Conservation (phyloP, 441 rosid genomes). For the Arabidopsis lyrata region DNA sequence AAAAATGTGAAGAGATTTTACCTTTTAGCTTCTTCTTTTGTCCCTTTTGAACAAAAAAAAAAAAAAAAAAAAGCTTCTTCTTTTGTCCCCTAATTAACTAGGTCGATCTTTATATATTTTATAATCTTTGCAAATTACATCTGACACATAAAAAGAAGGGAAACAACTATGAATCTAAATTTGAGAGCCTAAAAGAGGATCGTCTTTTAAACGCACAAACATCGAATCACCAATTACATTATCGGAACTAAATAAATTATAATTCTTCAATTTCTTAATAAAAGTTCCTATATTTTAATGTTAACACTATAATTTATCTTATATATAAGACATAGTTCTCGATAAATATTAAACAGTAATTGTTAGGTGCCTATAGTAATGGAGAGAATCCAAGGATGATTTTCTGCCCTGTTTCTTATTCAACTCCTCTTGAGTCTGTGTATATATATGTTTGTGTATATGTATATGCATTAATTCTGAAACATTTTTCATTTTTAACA, state of each 20-base stretch:
- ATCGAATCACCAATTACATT: conserved; percentile 23
- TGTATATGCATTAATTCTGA: conserved; percentile 1
- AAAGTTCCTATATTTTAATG: conserved; percentile 3
- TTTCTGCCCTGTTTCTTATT: conserved; percentile 39
- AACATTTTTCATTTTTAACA: conserved; percentile 1
- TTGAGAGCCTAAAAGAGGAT: conserved; percentile 44
- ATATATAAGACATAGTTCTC: neutral
- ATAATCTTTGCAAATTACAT: conserved; percentile 19
- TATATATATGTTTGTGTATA: neutral
- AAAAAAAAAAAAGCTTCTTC: too few relatives aligned
- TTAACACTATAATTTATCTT: neutral
- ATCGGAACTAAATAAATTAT: neutral
- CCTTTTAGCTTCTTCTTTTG: conserved; percentile 37
- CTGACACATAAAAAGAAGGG: conserved; percentile 41
- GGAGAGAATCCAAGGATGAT: conserved; percentile 47
- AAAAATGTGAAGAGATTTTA: conserved; percentile 30
- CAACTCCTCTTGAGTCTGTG: conserved; percentile 21
- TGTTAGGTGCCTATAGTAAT: conserved; percentile 41
- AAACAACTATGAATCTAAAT: conserved; percentile 37
- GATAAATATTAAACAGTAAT: conserved; percentile 3
- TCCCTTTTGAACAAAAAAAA: too few relatives aligned
- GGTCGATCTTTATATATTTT: conserved; percentile 25
- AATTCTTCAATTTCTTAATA: conserved; percentile 7
- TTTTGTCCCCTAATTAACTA: conserved; percentile 24
- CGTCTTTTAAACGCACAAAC: conserved; percentile 44